Evolutionary conservation across 495 filamentous ascomycete species (phyloP).

Genomic region (Hypoxylon trugodes): DNA sequence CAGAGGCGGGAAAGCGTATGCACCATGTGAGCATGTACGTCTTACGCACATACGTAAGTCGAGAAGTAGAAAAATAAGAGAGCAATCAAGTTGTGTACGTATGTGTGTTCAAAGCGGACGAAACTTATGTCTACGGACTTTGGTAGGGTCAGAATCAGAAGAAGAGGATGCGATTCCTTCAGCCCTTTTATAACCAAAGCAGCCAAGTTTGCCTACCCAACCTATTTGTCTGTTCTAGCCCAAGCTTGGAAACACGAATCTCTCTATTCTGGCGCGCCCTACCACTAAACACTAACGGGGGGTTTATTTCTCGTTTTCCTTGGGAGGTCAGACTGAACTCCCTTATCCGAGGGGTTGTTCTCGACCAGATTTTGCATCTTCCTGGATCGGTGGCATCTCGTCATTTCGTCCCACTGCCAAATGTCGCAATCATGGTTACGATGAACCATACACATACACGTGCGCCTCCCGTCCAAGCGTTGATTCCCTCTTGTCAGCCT

Average conservation of each 20-base stretch:
- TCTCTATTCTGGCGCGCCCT: too few species aligned
- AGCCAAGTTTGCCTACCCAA: not conserved
- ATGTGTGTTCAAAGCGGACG: constrained; percentile 9
- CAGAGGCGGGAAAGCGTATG: not conserved
- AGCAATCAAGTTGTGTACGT: constrained; percentile 16
- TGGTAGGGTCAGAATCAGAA: too few species aligned
- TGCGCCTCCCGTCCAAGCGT: constrained; percentile 17
- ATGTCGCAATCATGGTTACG: constrained; percentile 20
- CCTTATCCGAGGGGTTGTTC: constrained; percentile 31
- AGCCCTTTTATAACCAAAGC: constrained; percentile 32
- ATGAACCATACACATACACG: constrained; percentile 4
- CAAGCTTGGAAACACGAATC: constrained; percentile 19
- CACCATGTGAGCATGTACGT: constrained; percentile 12
- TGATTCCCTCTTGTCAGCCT: not conserved
- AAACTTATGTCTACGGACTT: too few species aligned
- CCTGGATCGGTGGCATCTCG: constrained; percentile 27
- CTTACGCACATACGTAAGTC: constrained; percentile 15
- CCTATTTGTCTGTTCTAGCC: constrained; percentile 7
- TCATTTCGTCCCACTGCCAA: constrained; percentile 23
- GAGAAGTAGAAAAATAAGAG: not conserved
- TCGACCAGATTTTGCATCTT: constrained; percentile 24
- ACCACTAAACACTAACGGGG: constrained; percentile 1
- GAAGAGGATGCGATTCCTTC: too few species aligned
- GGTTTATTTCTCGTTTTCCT: constrained; percentile 5
- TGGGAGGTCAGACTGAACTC: constrained; percentile 22